Evolutionary conservation across 2,329 filamentous ascomycete genomes (phyloP).

Genomic region (Fusarium luffae): DNA sequence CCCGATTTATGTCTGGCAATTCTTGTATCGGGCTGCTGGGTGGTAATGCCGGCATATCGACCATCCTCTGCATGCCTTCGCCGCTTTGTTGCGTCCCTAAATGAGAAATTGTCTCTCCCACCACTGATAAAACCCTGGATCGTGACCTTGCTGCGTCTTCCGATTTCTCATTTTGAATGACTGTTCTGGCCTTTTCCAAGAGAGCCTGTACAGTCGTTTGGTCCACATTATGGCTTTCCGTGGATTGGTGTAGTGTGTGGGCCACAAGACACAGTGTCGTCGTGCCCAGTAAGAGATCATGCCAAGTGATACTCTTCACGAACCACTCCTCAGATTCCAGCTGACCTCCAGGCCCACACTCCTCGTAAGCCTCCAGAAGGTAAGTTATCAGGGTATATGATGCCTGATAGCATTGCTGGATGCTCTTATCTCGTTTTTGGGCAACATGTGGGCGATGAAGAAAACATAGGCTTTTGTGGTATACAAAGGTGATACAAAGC

Average conservation of each 20-base stretch:
- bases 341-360: background rate
- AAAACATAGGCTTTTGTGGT: background rate
- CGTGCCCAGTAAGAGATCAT: background rate
- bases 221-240: background rate
- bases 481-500: background rate
- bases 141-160: background rate
- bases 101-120: background rate
- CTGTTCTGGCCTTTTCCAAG: background rate
- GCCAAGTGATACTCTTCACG: conserved; percentile 1
- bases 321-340: background rate
- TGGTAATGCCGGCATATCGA: background rate
- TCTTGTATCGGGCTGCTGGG: background rate
- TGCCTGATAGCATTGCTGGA: background rate
- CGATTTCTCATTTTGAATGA: background rate
- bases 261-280: background rate
- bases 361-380: background rate
- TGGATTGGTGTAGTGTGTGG: rapidly evolving
- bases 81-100: background rate
- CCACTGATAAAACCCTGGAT: background rate
- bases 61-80: rapidly evolving
- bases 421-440: background rate
- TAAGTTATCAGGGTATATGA: background rate
- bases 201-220: background rate
- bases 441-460: background rate
- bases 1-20: background rate